Evolutionary conservation across 2,329 filamentous ascomycete genomes (phyloP).

Genomic region (Coniochaeta hoffmannii): DNA sequence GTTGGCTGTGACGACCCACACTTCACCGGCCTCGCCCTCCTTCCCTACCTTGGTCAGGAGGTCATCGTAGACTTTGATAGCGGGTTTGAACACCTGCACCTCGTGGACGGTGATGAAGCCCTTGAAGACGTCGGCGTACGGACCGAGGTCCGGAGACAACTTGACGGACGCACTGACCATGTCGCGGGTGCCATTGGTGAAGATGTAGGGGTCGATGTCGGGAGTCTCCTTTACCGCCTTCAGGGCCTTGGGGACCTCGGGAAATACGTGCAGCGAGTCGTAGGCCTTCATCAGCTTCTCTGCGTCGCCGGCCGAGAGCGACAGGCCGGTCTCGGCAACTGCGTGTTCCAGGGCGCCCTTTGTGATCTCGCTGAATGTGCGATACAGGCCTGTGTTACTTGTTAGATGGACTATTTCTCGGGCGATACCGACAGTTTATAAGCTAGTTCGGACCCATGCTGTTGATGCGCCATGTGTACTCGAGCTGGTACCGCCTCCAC

Average conservation of each 20-base stretch:
- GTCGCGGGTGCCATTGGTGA: conserved; percentile 59
- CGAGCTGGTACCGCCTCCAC: conserved; percentile 65
- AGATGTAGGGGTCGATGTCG: conserved; percentile 49
- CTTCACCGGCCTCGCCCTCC: conserved; percentile 32
- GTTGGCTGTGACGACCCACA: conserved; percentile 67
- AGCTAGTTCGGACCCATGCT: conserved; percentile 65
- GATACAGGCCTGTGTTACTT: conserved; percentile 46
- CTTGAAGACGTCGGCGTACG: conserved; percentile 38
- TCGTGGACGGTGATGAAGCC: conserved; percentile 56
- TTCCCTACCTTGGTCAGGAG: conserved; percentile 44
- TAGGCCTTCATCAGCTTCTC: conserved; percentile 55
- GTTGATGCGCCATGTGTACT: conserved; percentile 71
- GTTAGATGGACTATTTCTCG: not conserved
- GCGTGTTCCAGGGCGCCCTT: conserved; percentile 55
- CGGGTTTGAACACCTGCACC: conserved; percentile 56
- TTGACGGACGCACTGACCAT: conserved; percentile 58
- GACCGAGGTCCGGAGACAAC: conserved; percentile 46
- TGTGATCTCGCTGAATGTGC: conserved; percentile 57
- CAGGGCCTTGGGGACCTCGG: conserved; percentile 52
- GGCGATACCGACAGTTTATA: conserved; percentile 8
- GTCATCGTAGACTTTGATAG: conserved; percentile 52
- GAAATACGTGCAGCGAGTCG: conserved; percentile 55
- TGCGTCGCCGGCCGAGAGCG: conserved; percentile 35
- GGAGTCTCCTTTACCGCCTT: conserved; percentile 31
- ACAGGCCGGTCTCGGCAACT: conserved; percentile 45